Base-by-base conservation (phyloP, 768 basidiomycete species). In the Lactarius evosmus region DNA sequence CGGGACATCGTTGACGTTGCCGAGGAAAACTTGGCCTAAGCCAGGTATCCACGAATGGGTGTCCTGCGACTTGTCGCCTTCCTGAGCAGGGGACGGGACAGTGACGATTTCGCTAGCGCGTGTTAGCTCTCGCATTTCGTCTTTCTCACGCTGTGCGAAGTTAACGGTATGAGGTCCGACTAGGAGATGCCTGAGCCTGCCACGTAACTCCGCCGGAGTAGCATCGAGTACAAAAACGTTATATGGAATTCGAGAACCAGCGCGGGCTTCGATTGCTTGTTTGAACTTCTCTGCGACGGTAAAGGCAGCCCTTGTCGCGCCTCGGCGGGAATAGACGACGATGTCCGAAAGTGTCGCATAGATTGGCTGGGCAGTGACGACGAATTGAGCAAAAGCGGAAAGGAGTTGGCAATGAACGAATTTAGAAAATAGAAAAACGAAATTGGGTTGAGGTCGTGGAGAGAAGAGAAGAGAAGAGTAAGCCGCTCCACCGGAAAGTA, bases 261-360 rank as follows among this genome's bases (percentile, higher is more conserved):
- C 69, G 5, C 67, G 65, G 54, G 79, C 72, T 66, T 82, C 78
- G 33, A 90, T 77, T 0, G 90, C 89, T 22, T 80, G 76, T 66
- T 80, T 82, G 70, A 92, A 89, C 36, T 85, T 79, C 57, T 84
- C 79, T 0, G 90, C 90, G 36, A 90, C 79, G 27, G 80, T 75
- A 49, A 85, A 70, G 0, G 88, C 83, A n/a, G 78, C 71, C 27
- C 81, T 78, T 0, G 79, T 78, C 38, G 75, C 72, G 12, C 91
- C 91, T 36, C 71, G 81, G 8, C 91, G 91, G 16, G 91, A 93
- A 75, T 95, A 95, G 30, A 96, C 77, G 66, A 95, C 87, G 40
- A 96, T 85, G 70, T 96, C 94, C 51, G 91, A 93, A n/a, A 96
- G 78, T 7, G 91, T 88, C 1, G 88, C 87, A 69, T 91, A 93